Evolutionary conservation across 768 basidiomycete species (phyloP), one percentile per base, ranked within the genome.

Genomic region (Basidioascus undulatus): DNA sequence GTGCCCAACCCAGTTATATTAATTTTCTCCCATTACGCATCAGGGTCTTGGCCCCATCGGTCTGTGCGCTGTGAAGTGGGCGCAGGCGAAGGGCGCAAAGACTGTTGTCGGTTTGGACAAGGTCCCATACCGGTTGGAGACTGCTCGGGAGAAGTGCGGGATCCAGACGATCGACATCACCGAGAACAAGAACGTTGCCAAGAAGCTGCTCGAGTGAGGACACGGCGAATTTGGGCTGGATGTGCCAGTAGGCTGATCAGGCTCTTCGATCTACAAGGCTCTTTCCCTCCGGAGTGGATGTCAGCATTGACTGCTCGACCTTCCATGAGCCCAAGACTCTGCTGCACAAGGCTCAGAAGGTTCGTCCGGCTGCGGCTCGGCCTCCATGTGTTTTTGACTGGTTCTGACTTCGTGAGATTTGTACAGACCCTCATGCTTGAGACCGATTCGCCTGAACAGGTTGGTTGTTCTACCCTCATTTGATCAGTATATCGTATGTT

Each of bases 381-480:
- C n/a, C n/a, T n/a, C n/a, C n/a, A n/a, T n/a, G n/a, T n/a, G n/a
- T n/a, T n/a, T n/a, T n/a, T n/a, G n/a, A n/a, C n/a, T n/a, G n/a
- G n/a, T n/a, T n/a, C n/a, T n/a, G n/a, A n/a, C n/a, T n/a, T n/a
- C n/a, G n/a, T n/a, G n/a, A n/a, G n/a, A n/a, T n/a, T n/a, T n/a
- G n/a, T n/a, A n/a, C n/a, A n/a, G n/a, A n/a, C 67, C 20, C 58
- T 76, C 37, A 72, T 74, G 69, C 64, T 76, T 21, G 76, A 81
- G 57, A 79, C 74, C 0, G 76, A 78, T 47, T 67, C 68, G 0
- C 64, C 70, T 0, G 76, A 79, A 53, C 75, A 65, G n/a, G n/a
- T n/a, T n/a, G n/a, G n/a, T n/a, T n/a, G n/a, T n/a, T n/a, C n/a
- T n/a, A n/a, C n/a, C n/a, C n/a, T n/a, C n/a, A n/a, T n/a, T n/a